Conservation (phyloP, 1,139 yeast species). For the Pichia sp. region DNA sequence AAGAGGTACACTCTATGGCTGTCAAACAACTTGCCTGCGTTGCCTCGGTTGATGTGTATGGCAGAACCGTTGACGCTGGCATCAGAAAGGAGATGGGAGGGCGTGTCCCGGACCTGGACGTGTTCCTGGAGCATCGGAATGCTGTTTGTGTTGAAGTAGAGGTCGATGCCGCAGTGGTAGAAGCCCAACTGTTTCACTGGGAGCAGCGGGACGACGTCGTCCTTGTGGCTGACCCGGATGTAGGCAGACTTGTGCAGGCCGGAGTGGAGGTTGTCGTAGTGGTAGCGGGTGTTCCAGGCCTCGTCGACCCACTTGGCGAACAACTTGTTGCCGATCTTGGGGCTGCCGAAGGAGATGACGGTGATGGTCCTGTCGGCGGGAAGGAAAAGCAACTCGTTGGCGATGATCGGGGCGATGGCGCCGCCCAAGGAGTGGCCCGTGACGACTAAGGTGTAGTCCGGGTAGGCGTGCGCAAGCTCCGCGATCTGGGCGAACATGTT, state of each 20-base stretch:
- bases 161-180: constrained; percentile 26
- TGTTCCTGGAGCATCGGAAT: constrained; percentile 9
- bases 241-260: constrained; percentile 31
- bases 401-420: constrained; percentile 58
- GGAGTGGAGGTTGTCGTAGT: not conserved
- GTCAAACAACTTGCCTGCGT: not conserved
- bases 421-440: constrained; percentile 76
- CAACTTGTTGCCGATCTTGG: constrained; percentile 53
- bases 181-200: constrained; percentile 39
- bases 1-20: constrained; percentile 3
- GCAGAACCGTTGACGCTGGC: not conserved
- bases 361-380: constrained; percentile 46
- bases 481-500: constrained; percentile 39
- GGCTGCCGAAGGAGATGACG: constrained; percentile 54
- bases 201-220: constrained; percentile 53
- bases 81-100: not conserved
- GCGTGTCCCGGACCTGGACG: not conserved
- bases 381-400: constrained; percentile 50
- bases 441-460: constrained; percentile 48
- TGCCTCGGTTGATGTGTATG: not conserved
- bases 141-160: constrained; percentile 17
- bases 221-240: constrained; percentile 51
- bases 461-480: constrained; percentile 36
- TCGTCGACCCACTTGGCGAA: constrained; percentile 50
- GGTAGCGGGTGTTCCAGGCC: constrained; percentile 38